These are phyloP conservation scores for Eucalyptus pauciflora DNA, from an alignment of 345 rosid species.

Conservation along the genomic window DNA sequence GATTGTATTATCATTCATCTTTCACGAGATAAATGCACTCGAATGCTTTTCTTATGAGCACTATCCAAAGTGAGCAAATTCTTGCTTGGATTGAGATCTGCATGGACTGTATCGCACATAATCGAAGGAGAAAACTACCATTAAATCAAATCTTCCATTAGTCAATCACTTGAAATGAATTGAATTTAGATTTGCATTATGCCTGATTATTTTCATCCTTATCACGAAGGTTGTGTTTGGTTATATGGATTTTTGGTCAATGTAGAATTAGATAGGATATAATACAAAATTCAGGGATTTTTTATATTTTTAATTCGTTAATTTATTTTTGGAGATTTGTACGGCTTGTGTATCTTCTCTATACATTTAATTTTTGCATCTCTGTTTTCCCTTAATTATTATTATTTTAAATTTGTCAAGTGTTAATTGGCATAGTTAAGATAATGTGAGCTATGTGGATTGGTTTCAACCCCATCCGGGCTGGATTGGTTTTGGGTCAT, in stretches of 20 bases:
- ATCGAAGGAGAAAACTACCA: too few relatives aligned
- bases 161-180: background rate
- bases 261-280: background rate
- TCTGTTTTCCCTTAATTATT: background rate
- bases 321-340: background rate
- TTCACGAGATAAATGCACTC: rapidly evolving
- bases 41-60: too few relatives aligned
- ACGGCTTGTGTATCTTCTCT: background rate
- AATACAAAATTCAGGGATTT: too few relatives aligned
- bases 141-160: background rate
- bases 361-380: background rate
- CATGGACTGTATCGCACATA: background rate
- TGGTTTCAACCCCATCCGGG: background rate
- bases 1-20: too few relatives aligned
- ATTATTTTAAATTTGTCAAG: background rate
- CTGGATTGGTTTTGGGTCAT: background rate
- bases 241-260: background rate
- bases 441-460: background rate
- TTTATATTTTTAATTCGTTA: background rate
- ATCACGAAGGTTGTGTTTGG: background rate
- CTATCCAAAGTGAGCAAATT: background rate
- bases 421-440: background rate
- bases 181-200: background rate
- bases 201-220: background rate
- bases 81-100: background rate